These are phyloP conservation scores for Diaporthe ilicicola DNA, from an alignment of 2,329 filamentous ascomycete species.

Conservation along the genomic window DNA sequence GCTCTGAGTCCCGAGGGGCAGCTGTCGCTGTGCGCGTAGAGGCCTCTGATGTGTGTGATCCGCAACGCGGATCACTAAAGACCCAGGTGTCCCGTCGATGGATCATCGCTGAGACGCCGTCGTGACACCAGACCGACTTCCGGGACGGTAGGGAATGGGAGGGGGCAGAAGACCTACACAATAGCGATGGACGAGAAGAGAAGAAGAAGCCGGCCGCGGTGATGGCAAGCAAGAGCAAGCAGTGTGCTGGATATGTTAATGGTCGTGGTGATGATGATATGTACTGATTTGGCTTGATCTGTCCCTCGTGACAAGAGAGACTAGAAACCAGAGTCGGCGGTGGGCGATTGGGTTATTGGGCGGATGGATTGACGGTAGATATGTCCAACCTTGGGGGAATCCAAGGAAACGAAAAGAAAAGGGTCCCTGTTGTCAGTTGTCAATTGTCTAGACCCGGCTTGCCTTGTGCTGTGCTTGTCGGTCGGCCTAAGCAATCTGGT, in stretches of 20 bases:
- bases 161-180: constrained; percentile 27
- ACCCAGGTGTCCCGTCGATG: background rate
- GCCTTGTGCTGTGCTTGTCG: constrained; percentile 11
- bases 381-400: background rate
- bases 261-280: background rate
- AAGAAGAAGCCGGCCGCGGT: constrained; percentile 9
- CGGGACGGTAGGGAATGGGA: background rate
- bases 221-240: background rate
- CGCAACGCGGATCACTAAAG: constrained; percentile 5
- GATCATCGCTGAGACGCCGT: background rate
- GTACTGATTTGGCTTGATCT: constrained; percentile 5
- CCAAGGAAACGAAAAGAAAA: constrained; percentile 4
- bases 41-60: background rate
- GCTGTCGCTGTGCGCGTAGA: constrained; percentile 10
- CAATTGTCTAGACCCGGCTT: constrained; percentile 5
- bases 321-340: background rate
- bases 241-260: background rate
- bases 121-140: constrained; percentile 15
- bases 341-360: background rate
- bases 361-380: constrained; percentile 11
- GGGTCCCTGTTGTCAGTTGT: constrained; percentile 10
- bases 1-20: background rate
- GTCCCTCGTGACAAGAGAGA: background rate
- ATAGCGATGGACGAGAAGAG: constrained; percentile 33
- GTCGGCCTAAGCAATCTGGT: constrained; percentile 16